Evolutionary conservation across 2,329 filamentous ascomycete species (phyloP), one percentile per base, ranked within the genome.

Genomic region (Phialocephala sp.): DNA sequence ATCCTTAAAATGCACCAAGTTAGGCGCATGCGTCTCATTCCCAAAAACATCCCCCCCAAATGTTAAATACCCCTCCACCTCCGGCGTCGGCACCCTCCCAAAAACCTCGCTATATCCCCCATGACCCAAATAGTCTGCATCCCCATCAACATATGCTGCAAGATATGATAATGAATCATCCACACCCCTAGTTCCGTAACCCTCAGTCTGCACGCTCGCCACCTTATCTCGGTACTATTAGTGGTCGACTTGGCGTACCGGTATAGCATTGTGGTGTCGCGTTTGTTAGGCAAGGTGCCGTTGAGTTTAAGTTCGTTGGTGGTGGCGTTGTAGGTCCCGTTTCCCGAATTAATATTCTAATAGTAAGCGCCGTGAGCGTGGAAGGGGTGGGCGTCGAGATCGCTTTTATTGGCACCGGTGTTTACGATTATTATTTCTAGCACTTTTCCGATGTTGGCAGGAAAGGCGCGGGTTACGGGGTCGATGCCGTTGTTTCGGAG

Each of bases 161-260:
- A 27, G 20, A 27, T 54, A 54, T 54, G 82, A 63, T 82, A 83
- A 74, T 84, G 82, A 43, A 83, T 71, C 81, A 84, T 81, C 80
- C 80, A 84, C 12, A 80, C 80, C 0, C 82, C 83, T 0, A 82
- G 75, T 63, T 82, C 76, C 9, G 76, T 77, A 12, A 85, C 80
- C 11, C 79, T 72, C 0, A 85, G 64, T 36, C 84, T 76, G 83
- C 83, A 85, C 9, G 78, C 82, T 14, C 83, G 73, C 83, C 84
- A 86, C 0, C 83, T 81, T 1, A 76, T 72, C 1, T 73, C 75
- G 8, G 74, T 72, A 11, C 76, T 74, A 5, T 77, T 73, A 2
- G 64, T 64, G 0, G 77, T 78, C 15, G 75, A 76, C 0, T 66
- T 62, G 1, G 67, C 72, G 67, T 85, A 85, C 2, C 79, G 68